Evolutionary conservation across 2,329 filamentous ascomycete species (phyloP).

Genomic region (Fusarium secorum): DNA sequence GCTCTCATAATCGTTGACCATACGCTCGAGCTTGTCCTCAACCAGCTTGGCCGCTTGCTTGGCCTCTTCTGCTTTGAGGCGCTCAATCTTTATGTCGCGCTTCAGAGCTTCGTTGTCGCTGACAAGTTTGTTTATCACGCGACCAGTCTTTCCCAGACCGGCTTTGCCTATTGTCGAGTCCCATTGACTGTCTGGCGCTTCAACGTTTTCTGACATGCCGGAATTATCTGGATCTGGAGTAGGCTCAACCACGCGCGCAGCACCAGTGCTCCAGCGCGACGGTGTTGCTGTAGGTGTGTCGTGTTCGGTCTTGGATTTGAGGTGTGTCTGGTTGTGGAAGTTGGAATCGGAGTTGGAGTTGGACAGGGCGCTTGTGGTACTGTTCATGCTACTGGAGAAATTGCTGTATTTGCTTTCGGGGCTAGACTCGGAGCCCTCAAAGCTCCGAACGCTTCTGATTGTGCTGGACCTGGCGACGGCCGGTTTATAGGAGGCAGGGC

Average conservation of each 20-base stretch:
- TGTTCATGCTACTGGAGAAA: constrained; percentile 65
- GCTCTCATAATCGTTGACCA: constrained; percentile 73
- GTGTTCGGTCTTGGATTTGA: constrained; percentile 49
- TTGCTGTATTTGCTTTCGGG: constrained; percentile 58
- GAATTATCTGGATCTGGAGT: constrained; percentile 39
- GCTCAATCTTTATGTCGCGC: constrained; percentile 74
- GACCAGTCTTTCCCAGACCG: constrained; percentile 75
- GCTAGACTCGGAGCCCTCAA: constrained; percentile 59
- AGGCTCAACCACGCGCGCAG: constrained; percentile 46
- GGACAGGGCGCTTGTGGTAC: constrained; percentile 59
- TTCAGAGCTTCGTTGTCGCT: constrained; percentile 81
- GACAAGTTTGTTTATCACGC: constrained; percentile 82
- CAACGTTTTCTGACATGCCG: constrained; percentile 45
- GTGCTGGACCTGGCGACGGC: constrained; percentile 50
- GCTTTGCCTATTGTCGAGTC: constrained; percentile 75
- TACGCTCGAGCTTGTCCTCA: constrained; percentile 75
- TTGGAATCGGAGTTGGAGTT: constrained; percentile 49
- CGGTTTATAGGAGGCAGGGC: constrained; percentile 45
- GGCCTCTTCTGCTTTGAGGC: constrained; percentile 72
- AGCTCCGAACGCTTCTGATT: constrained; percentile 65
- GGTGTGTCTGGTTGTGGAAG: constrained; percentile 45
- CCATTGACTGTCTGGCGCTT: constrained; percentile 56
- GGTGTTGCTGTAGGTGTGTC: constrained; percentile 41
- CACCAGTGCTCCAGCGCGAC: constrained; percentile 45
- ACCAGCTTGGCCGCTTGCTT: constrained; percentile 71